phyloP scores from a whole-genome alignment of 257 asterid species.

The Nicotiana benthamiana region DNA sequence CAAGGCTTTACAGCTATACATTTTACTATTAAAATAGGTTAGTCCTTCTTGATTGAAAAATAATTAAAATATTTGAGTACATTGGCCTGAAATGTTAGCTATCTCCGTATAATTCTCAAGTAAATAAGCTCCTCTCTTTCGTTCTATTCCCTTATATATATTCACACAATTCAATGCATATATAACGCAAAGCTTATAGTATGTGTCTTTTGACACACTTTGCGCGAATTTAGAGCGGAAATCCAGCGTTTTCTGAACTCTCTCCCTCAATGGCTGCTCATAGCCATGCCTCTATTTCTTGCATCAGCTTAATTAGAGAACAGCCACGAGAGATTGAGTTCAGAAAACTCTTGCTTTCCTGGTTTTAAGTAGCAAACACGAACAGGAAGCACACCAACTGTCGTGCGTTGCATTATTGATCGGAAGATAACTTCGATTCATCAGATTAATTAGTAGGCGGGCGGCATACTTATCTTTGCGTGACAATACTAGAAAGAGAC shows the following conservation, averaged over 20 bases:
- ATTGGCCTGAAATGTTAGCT: not conserved
- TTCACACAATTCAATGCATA: not conserved
- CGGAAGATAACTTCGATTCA: too few relatives aligned
- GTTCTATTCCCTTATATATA: not conserved
- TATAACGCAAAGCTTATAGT: not conserved
- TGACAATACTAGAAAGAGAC: too few relatives aligned
- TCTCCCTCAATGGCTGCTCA: constrained; percentile 33
- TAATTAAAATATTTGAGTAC: not conserved
- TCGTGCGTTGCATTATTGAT: too few relatives aligned
- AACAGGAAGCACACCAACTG: too few relatives aligned
- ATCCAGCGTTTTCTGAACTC: constrained; percentile 26
- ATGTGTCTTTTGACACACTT: too few relatives aligned
- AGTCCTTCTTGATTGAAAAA: not conserved
- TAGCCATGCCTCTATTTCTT: not conserved
- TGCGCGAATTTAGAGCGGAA: not conserved
- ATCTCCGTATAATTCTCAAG: not conserved
- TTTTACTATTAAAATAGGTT: not conserved
- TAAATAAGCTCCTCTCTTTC: too few relatives aligned
- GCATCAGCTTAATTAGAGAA: not conserved
- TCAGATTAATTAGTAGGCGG: too few relatives aligned
- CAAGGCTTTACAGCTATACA: not conserved
- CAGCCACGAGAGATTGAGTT: constrained; percentile 2
- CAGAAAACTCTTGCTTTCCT: constrained; percentile 11
- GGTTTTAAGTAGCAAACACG: not conserved
- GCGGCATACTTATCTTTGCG: too few relatives aligned